Conservation (phyloP, 2,329 filamentous ascomycete genomes). For the Gyromitra esculenta region DNA sequence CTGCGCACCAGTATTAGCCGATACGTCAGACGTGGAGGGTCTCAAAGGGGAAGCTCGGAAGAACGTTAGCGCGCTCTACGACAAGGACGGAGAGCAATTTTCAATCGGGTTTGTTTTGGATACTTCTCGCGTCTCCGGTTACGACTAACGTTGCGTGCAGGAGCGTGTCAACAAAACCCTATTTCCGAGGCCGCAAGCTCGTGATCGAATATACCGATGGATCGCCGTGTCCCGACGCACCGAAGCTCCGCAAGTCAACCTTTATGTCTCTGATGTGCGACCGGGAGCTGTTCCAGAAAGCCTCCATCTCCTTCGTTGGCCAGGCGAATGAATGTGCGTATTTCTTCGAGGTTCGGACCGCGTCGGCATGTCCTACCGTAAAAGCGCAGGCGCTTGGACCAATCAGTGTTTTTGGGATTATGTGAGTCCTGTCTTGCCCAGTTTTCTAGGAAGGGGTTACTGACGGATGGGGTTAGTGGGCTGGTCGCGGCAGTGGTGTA, state of each 20-base stretch:
- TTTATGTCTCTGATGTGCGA: slow-evolving; percentile 95
- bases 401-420: slow-evolving; percentile 86
- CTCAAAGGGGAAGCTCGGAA: slow-evolving; percentile 70
- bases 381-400: slow-evolving; percentile 71
- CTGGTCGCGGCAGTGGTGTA: slow-evolving; percentile 82
- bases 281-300: slow-evolving; percentile 75
- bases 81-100: slow-evolving; percentile 71
- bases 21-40: slow-evolving; percentile 65
- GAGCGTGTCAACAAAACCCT: slow-evolving; percentile 61
- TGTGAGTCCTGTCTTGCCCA: slow-evolving; percentile 64
- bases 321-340: slow-evolving; percentile 93
- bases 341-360: slow-evolving; percentile 90
- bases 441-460: neutral
- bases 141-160: slow-evolving; percentile 26
- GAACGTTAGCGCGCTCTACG: slow-evolving; percentile 83
- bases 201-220: slow-evolving; percentile 80
- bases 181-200: slow-evolving; percentile 75
- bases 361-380: slow-evolving; percentile 81
- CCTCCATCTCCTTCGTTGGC: slow-evolving; percentile 83
- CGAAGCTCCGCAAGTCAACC: slow-evolving; percentile 74
- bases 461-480: slow-evolving; percentile 22
- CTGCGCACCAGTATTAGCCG: slow-evolving; percentile 71
- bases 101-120: slow-evolving; percentile 74
- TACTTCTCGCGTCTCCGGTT: slow-evolving; percentile 25
- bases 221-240: slow-evolving; percentile 71